Percentiles rank a stretch among this genome's conserved stretches.
Conservation (phyloP, 345 rosid species). For the Kernera saxatilis region DNA sequence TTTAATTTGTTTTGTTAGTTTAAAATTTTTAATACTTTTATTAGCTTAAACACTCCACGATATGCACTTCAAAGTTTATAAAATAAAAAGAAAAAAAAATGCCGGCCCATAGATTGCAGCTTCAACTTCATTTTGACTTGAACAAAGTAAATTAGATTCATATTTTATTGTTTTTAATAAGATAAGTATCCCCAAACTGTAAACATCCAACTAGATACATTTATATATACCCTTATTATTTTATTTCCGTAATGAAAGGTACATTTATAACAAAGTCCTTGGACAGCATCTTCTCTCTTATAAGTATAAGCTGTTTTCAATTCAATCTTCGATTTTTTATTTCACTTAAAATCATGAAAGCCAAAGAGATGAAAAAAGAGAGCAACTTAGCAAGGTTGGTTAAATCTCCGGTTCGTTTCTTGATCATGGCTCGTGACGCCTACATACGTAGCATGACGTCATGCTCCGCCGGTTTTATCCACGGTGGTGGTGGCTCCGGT, state of each 20-base stretch:
- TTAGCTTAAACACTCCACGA: constrained; percentile 6
- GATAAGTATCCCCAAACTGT: constrained; percentile 17
- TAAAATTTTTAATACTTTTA: background rate
- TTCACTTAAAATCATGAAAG: constrained; percentile 3
- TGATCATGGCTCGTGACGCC: constrained; percentile 48
- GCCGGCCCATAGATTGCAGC: background rate
- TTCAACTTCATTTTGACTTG: background rate
- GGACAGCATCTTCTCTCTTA: background rate
- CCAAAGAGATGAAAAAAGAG: constrained; percentile 22
- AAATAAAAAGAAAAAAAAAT: background rate
- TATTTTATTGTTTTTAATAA: background rate
- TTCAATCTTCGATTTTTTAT: background rate
- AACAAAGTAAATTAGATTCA: background rate
- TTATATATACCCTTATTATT: background rate
- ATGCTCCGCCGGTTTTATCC: constrained; percentile 41
- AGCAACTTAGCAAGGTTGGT: constrained; percentile 19
- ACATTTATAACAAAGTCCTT: constrained; percentile 14
- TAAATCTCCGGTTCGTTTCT: constrained; percentile 42
- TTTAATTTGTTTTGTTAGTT: background rate
- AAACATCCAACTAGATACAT: constrained; percentile 31
- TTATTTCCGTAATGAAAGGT: background rate
- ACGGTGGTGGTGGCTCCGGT: constrained; percentile 28
- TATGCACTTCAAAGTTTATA: background rate
- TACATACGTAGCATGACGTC: constrained; percentile 55
- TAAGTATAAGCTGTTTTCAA: background rate